phyloP scores from a whole-genome alignment of 352 stramenopile species.

The Globisporangium orthogonon region DNA sequence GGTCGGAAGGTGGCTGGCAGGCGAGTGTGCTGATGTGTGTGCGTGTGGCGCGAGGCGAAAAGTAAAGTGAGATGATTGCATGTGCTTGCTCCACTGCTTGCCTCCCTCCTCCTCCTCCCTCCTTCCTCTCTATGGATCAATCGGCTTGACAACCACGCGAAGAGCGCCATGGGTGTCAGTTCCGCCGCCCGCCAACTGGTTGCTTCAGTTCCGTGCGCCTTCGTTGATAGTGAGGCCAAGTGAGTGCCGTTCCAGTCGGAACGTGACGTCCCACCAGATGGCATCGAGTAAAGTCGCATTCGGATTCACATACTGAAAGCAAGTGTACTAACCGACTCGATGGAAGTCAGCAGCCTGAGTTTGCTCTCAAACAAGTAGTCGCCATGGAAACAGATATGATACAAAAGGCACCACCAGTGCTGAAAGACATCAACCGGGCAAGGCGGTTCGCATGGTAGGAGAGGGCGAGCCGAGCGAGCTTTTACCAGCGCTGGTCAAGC shows the following conservation, averaged over 20 bases:
- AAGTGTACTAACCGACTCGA: not conserved
- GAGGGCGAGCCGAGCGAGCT: too few species aligned
- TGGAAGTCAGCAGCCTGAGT: not conserved
- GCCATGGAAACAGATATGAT: not conserved
- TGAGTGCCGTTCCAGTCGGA: not conserved
- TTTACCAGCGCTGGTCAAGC: too few species aligned
- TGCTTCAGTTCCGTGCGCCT: not conserved
- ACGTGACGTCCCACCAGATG: not conserved
- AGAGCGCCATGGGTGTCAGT: not conserved
- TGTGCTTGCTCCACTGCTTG: not conserved
- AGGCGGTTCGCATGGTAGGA: too few species aligned
- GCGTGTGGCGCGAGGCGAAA: slow-evolving; percentile 7
- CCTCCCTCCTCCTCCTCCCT: not conserved
- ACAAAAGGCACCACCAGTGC: not conserved
- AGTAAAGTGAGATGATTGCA: slow-evolving; percentile 9
- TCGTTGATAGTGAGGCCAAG: not conserved
- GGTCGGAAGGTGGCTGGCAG: not conserved
- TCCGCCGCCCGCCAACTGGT: not conserved
- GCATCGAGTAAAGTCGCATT: not conserved
- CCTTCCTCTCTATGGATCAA: not conserved
- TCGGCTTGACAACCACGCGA: not conserved
- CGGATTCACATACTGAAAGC: not conserved
- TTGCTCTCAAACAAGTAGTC: not conserved
- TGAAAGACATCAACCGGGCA: too few species aligned
- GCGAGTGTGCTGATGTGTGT: not conserved